A percentile compares a stretch with the other conserved stretches of the same genome.
Evolutionary conservation across 345 rosid species (phyloP).

Genomic region (Cardiospermum halicacabum): DNA sequence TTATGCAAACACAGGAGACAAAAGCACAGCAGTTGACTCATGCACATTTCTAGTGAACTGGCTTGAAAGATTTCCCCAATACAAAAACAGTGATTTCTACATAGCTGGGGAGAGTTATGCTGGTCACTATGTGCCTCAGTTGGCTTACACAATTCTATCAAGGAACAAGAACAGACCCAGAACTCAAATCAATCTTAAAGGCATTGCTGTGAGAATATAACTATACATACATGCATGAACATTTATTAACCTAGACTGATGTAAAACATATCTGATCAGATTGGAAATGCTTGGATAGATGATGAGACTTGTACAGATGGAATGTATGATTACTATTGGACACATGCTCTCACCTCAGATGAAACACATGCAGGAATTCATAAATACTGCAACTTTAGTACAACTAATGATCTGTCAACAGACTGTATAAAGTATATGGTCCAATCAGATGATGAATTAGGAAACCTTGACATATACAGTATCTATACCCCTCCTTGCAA

Average conservation of each 20-base stretch:
- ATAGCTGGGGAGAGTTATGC: slow-evolving; percentile 16
- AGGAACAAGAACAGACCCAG: neutral
- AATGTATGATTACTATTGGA: slow-evolving; percentile 11
- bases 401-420: neutral
- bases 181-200: slow-evolving; percentile 5
- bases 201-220: slow-evolving; percentile 13
- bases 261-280: slow-evolving; percentile 5
- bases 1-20: slow-evolving; percentile 5
- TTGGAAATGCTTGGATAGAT: slow-evolving; percentile 16
- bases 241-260: neutral
- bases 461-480: no score
- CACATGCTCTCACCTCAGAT: slow-evolving; percentile 19
- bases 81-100: slow-evolving; percentile 11
- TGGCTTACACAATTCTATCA: slow-evolving; percentile 3
- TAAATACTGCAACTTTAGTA: slow-evolving; percentile 6
- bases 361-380: slow-evolving; percentile 12
- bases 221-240: neutral
- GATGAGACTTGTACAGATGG: slow-evolving; percentile 12
- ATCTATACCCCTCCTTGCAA: slow-evolving; percentile 22
- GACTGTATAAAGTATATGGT: no score
- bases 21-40: slow-evolving; percentile 4
- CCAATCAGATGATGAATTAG: no score
- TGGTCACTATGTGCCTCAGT: slow-evolving; percentile 10
- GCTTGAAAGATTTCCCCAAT: slow-evolving; percentile 13
- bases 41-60: slow-evolving; percentile 4